Evolutionary conservation across 192 early-diverging fungal species (phyloP).

Genomic region (Glomus cerebriforme): DNA sequence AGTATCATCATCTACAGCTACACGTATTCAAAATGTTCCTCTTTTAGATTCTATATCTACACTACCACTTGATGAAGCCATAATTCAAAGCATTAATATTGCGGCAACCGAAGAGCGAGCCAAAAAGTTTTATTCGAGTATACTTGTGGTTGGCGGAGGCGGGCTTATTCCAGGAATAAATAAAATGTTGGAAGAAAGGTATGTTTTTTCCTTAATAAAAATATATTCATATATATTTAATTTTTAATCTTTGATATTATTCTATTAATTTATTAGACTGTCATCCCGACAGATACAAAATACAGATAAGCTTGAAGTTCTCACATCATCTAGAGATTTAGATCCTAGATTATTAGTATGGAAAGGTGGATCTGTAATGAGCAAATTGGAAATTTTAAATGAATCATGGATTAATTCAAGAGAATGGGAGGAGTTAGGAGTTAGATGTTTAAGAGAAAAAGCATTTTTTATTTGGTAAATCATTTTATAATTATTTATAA

Average conservation of each 20-base stretch:
- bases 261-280: constrained; percentile 10
- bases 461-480: constrained; percentile 66
- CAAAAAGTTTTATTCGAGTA: constrained; percentile 71
- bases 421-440: constrained; percentile 77
- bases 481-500: neutral
- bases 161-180: constrained; percentile 70
- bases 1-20: neutral
- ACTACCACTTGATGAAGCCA: constrained; percentile 62
- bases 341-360: constrained; percentile 82
- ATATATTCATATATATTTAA: neutral
- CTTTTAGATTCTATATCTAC: constrained; percentile 15
- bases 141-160: constrained; percentile 87
- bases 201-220: constrained; percentile 20
- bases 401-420: constrained; percentile 76
- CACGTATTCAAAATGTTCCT: neutral
- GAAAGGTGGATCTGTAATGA: constrained; percentile 85
- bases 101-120: constrained; percentile 70
- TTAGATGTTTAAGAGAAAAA: constrained; percentile 63
- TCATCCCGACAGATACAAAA: constrained; percentile 34
- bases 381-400: constrained; percentile 72
- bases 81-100: constrained; percentile 68
- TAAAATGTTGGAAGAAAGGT: constrained; percentile 64
- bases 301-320: constrained; percentile 63
- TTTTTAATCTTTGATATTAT: no score
- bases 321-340: constrained; percentile 80